These are phyloP conservation scores for Papiliotrema laurentii DNA, from an alignment of 1,284 basidiomycete species.

Conservation along the genomic window DNA sequence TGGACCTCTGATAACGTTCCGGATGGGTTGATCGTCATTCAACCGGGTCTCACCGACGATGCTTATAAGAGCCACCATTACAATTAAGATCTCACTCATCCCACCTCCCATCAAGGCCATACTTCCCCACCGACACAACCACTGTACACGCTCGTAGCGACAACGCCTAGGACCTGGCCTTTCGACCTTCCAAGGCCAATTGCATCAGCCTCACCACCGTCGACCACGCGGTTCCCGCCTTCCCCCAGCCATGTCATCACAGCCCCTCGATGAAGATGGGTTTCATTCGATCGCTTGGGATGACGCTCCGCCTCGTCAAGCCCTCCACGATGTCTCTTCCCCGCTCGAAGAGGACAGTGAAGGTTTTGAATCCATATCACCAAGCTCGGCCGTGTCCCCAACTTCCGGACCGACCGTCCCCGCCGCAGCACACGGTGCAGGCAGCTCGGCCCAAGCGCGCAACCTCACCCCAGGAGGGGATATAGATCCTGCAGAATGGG, in stretches of 20 bases:
- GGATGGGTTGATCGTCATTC: no score
- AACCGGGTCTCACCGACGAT: no score
- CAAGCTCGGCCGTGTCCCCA: constrained; percentile 11
- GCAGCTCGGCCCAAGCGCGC: neutral
- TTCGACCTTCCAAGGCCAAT: no score
- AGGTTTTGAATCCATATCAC: constrained; percentile 41
- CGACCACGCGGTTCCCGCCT: no score
- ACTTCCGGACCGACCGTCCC: neutral
- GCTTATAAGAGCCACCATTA: no score
- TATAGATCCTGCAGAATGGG: constrained; percentile 57
- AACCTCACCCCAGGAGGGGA: constrained; percentile 1
- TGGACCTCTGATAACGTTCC: no score
- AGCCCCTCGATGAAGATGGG: constrained; percentile 39
- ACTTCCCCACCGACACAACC: no score
- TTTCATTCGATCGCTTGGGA: constrained; percentile 47
- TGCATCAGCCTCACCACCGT: no score
- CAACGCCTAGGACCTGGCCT: no score
- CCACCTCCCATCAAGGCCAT: no score
- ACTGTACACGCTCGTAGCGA: no score
- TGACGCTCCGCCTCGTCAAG: constrained; percentile 29
- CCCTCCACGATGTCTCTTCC: constrained; percentile 19
- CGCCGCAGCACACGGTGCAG: neutral
- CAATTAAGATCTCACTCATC: no score
- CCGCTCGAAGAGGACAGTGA: constrained; percentile 31
- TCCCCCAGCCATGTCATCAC: constrained; percentile 15